These are phyloP conservation scores for Mortierella sp. DNA, from an alignment of 371 early-diverging fungal genomes.

Conservation along the genomic window DNA sequence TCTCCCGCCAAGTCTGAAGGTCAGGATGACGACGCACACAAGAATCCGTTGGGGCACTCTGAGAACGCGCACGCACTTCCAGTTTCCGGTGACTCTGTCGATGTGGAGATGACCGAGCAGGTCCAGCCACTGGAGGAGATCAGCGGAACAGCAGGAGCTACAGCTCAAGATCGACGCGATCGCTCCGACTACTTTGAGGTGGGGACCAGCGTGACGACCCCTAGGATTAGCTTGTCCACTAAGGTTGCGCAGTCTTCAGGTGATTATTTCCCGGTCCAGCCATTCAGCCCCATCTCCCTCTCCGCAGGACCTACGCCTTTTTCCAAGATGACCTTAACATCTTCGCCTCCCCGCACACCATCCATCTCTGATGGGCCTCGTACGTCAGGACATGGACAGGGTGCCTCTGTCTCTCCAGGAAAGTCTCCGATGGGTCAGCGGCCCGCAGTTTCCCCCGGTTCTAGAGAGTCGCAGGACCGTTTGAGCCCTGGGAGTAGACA, in stretches of 20 bases:
- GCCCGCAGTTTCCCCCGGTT: slow-evolving; percentile 2
- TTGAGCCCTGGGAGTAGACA: slow-evolving; percentile 21
- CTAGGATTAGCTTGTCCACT: slow-evolving; percentile 37
- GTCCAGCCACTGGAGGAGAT: background rate
- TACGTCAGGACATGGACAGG: background rate
- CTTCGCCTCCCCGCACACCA: slow-evolving; percentile 29
- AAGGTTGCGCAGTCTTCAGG: slow-evolving; percentile 15
- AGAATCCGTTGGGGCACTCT: background rate
- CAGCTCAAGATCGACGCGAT: background rate
- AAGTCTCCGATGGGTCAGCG: slow-evolving; percentile 19
- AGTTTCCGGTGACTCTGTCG: background rate
- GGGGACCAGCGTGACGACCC: slow-evolving; percentile 33
- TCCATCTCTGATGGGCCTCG: slow-evolving; percentile 10
- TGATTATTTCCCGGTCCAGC: slow-evolving; percentile 56
- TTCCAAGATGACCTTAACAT: slow-evolving; percentile 42
- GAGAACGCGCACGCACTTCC: background rate
- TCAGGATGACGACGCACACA: background rate
- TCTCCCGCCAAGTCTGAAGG: background rate
- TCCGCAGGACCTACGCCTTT: slow-evolving; percentile 48
- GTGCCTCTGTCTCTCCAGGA: slow-evolving; percentile 9
- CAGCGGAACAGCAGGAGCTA: background rate
- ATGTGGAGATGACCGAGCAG: slow-evolving; percentile 31
- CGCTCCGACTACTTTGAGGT: slow-evolving; percentile 42
- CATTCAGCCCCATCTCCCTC: slow-evolving; percentile 46
- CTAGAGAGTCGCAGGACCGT: slow-evolving; percentile 20